Conservation (phyloP, 495 filamentous ascomycete species). For the Cercophora newfieldiana region DNA sequence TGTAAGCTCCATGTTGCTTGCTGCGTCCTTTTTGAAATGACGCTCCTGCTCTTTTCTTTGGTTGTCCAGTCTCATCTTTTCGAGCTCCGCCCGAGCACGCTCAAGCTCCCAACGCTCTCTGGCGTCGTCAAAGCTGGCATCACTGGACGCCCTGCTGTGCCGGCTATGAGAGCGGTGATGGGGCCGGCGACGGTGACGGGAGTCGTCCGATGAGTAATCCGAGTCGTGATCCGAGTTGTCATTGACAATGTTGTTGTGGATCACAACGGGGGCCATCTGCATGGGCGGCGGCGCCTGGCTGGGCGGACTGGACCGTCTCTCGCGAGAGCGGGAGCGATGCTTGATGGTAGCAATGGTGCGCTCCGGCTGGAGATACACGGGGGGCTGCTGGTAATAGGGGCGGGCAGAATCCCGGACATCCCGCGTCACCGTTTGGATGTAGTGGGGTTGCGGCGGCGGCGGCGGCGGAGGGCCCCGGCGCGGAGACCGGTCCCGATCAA, state of each 20-base stretch:
- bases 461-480: conserved; percentile 32
- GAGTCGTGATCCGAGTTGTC: conserved; percentile 32
- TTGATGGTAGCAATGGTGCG: conserved; percentile 40
- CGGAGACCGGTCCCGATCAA: conserved; percentile 20
- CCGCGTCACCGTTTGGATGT: conserved; percentile 37
- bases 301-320: conserved; percentile 40
- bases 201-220: conserved; percentile 38
- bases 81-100: conserved; percentile 24
- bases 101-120: conserved; percentile 27
- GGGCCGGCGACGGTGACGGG: conserved; percentile 14
- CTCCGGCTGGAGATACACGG: conserved; percentile 35
- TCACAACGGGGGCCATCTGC: conserved; percentile 47
- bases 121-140: conserved; percentile 33
- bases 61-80: conserved; percentile 21
- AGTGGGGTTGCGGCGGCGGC: conserved; percentile 38
- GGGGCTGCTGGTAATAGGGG: conserved; percentile 34
- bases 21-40: conserved; percentile 20
- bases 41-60: conserved; percentile 19
- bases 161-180: conserved; percentile 23
- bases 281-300: conserved; percentile 26
- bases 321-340: conserved; percentile 41
- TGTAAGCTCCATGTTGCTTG: conserved; percentile 23
- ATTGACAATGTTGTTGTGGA: conserved; percentile 51
- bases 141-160: conserved; percentile 30
- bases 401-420: conserved; percentile 21